phyloP scores from a whole-genome alignment of 179 eudicot species.

The Silene coronaria region DNA sequence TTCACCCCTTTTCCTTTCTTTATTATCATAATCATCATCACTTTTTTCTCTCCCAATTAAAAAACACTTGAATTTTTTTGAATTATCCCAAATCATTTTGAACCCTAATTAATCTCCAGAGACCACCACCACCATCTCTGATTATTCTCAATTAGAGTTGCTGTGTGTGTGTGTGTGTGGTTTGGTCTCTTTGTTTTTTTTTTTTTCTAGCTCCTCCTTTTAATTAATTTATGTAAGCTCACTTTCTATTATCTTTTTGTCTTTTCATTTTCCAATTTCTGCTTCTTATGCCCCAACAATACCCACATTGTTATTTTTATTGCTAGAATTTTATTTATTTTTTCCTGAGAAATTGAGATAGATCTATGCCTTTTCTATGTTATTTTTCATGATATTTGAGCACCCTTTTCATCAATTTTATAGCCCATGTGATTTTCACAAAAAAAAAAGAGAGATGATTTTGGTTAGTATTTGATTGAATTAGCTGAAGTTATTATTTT shows the following conservation, averaged over 20 bases:
- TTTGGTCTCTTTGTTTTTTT: not conserved
- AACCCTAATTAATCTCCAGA: not conserved
- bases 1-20: conserved; percentile 14
- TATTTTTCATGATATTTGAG: not conserved
- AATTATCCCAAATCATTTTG: too few species aligned
- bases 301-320: conserved; percentile 26
- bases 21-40: not conserved
- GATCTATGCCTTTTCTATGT: conserved; percentile 17
- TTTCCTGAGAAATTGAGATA: conserved; percentile 11
- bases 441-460: not conserved
- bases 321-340: not conserved
- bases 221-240: conserved; percentile 3
- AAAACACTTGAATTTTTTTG: too few species aligned
- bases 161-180: conserved; percentile 1
- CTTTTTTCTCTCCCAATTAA: not conserved
- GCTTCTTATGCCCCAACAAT: not conserved
- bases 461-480: not conserved
- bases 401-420: conserved; percentile 13
- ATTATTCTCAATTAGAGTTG: conserved; percentile 1
- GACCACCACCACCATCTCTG: conserved; percentile 15
- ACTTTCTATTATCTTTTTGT: not conserved
- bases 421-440: not conserved
- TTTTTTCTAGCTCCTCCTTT: not conserved
- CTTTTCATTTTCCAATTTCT: conserved; percentile 5
- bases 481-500: not conserved